Conservation (phyloP, 176 grass and related monocot species). For the Chloris gayana region DNA sequence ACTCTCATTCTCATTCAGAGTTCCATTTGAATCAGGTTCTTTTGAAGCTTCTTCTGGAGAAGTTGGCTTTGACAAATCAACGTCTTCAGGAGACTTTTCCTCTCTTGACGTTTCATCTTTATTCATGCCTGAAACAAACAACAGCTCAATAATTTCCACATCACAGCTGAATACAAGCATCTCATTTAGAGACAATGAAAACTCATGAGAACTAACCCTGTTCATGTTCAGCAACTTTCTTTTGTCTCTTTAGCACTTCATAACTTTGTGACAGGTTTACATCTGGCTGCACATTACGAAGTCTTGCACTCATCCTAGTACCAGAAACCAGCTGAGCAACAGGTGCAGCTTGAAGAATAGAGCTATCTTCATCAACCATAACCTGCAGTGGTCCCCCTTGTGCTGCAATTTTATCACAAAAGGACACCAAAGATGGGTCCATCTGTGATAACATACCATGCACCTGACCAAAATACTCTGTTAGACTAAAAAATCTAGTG, state of each 20-base stretch:
- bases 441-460: constrained; percentile 98
- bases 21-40: constrained; percentile 60
- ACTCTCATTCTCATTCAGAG: constrained; percentile 38
- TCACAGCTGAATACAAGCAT: neutral
- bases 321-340: constrained; percentile 74
- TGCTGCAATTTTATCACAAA: constrained; percentile 88
- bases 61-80: constrained; percentile 57
- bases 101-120: constrained; percentile 61
- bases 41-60: constrained; percentile 46
- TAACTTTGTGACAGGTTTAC: constrained; percentile 80
- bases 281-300: constrained; percentile 92
- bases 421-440: constrained; percentile 88
- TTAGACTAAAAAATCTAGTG: constrained; percentile 7
- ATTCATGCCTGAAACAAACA: constrained; percentile 43
- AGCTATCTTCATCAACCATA: constrained; percentile 58
- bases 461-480: constrained; percentile 52
- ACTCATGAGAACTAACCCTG: constrained; percentile 51
- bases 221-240: constrained; percentile 75
- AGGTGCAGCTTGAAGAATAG: constrained; percentile 67
- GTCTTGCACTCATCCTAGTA: constrained; percentile 83
- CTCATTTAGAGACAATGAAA: neutral
- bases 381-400: constrained; percentile 70
- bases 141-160: neutral
- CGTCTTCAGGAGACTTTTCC: constrained; percentile 45
- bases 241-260: constrained; percentile 75